These are phyloP conservation scores for Beta corolliflora DNA, from an alignment of 179 eudicot species.

Conservation along the genomic window DNA sequence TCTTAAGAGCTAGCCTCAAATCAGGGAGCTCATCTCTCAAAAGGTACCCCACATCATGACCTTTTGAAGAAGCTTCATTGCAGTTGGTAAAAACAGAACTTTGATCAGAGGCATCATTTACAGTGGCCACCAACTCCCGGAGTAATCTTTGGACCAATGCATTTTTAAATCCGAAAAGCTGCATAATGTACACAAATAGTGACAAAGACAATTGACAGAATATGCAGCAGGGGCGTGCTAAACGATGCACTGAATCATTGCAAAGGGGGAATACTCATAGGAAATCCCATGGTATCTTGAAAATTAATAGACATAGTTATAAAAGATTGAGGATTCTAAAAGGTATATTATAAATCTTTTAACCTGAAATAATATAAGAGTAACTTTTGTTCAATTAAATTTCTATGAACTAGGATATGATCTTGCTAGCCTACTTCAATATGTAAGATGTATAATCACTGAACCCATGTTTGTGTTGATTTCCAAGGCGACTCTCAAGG, in stretches of 20 bases:
- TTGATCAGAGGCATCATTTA: slow-evolving; percentile 54
- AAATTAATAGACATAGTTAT: background rate
- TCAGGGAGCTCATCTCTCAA: slow-evolving; percentile 40
- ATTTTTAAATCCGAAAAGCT: slow-evolving; percentile 96
- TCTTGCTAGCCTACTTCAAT: slow-evolving; percentile 4
- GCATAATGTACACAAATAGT: slow-evolving; percentile 35
- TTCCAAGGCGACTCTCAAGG: background rate
- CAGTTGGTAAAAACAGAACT: slow-evolving; percentile 33
- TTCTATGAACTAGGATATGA: background rate
- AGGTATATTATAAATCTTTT: background rate
- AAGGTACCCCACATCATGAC: slow-evolving; percentile 26
- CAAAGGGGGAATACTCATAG: background rate
- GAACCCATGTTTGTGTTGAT: background rate
- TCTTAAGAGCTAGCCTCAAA: slow-evolving; percentile 35
- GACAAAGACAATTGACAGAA: background rate
- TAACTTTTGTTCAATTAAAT: background rate
- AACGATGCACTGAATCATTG: background rate
- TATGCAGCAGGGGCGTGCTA: slow-evolving; percentile 1
- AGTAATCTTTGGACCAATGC: slow-evolving; percentile 81
- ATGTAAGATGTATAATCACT: background rate
- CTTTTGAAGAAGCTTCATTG: slow-evolving; percentile 40
- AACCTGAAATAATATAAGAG: background rate
- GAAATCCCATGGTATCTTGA: background rate
- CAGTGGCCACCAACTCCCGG: slow-evolving; percentile 74
- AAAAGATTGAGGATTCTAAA: background rate